phyloP scores from a whole-genome alignment of 2,329 filamentous ascomycete species.

The Neoascochyta sp. region DNA sequence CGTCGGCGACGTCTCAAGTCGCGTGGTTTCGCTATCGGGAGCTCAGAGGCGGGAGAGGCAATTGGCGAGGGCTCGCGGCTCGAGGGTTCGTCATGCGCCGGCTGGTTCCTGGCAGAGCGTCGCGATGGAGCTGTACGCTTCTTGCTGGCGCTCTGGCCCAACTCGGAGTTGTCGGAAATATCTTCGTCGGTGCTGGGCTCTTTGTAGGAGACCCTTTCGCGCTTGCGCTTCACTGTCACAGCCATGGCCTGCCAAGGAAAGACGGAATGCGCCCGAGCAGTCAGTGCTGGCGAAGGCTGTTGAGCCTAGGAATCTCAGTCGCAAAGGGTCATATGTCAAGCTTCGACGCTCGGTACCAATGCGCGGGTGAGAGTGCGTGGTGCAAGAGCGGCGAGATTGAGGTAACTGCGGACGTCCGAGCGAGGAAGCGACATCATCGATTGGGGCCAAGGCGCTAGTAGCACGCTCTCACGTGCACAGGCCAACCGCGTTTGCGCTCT shows the following conservation, averaged over 20 bases:
- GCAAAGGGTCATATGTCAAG: slow-evolving; percentile 5
- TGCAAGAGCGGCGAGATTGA: slow-evolving; percentile 1
- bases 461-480: no score
- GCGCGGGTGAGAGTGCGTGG: slow-evolving; percentile 1
- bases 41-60: slow-evolving; percentile 4
- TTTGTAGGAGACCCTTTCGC: slow-evolving; percentile 35
- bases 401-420: slow-evolving; percentile 1
- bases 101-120: slow-evolving; percentile 22
- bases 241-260: slow-evolving; percentile 21
- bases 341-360: no score
- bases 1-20: slow-evolving; percentile 11
- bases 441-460: no score
- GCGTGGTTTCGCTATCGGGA: slow-evolving; percentile 2
- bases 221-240: slow-evolving; percentile 34
- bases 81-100: slow-evolving; percentile 11
- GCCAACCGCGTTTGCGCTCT: background rate
- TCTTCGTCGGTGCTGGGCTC: slow-evolving; percentile 37
- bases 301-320: slow-evolving; percentile 3
- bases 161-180: slow-evolving; percentile 17
- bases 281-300: slow-evolving; percentile 1
- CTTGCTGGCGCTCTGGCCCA: slow-evolving; percentile 6
- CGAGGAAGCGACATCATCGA: slow-evolving; percentile 6
- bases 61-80: slow-evolving; percentile 6
- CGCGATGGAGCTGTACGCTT: slow-evolving; percentile 21
- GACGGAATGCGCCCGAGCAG: no score